Evolutionary conservation across 2,329 filamentous ascomycete species (phyloP), one percentile per base, ranked within the genome.

Genomic region (Alternaria novae-zelandiae): DNA sequence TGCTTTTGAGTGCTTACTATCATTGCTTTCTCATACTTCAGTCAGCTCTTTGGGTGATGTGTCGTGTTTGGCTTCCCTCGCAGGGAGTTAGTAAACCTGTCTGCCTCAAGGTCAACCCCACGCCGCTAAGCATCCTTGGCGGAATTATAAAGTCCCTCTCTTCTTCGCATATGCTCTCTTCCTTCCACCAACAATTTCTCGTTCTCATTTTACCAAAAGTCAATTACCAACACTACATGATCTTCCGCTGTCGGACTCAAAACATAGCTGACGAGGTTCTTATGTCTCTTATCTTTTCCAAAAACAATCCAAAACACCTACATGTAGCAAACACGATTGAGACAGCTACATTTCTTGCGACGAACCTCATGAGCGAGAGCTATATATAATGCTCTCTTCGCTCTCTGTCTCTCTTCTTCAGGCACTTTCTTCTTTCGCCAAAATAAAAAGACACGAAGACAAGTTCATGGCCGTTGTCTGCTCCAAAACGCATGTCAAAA

Each of bases 221-320:
- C 5, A 0, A 2, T 1, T 30, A 6, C 5, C 0, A 41, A 1
- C 15, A n/a, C 1, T 3, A 10, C 7, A 41, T 41, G 36, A n/a
- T 41, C 36, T 41, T 41, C 36, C 0, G 36, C 9, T 41, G 36
- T 41, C 9, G 15, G 36, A 41, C 36, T 41, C 15, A 17, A 41
- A 41, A 36, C 13, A 6, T 11, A 13, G 28, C 12, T 6, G 12
- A 11, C 11, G 6, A n/a, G 7, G 30, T n/a, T 8, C 15, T 10
- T n/a, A 41, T 41, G 36, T 17, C 36, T 17, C 15, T 41, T 10
- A 4, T 41, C 32, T 11, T 17, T 41, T 10, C 32, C 32, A n/a
- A 41, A 36, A 36, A 36, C 32, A 7, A n/a, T n/a, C n/a, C n/a
- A n/a, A n/a, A n/a, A n/a, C 13, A n/a, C 3, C 3, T n/a, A 8